phyloP scores from a whole-genome alignment of 768 basidiomycete species.

The Auriscalpium microsporum region DNA sequence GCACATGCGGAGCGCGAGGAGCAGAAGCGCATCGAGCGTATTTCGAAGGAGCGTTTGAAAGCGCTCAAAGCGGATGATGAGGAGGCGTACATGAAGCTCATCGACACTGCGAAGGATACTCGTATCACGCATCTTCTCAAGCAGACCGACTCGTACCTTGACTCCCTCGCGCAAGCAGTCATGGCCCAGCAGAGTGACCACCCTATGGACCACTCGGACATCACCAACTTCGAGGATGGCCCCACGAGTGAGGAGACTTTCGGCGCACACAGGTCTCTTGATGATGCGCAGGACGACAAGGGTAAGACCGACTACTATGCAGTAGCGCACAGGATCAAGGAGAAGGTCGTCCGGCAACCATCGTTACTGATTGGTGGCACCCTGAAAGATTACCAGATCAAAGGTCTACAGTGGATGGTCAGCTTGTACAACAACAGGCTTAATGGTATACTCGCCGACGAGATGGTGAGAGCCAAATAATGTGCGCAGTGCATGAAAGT shows the following conservation, averaged over 20 bases:
- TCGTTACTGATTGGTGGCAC: constrained; percentile 74
- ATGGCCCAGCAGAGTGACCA: constrained; percentile 79
- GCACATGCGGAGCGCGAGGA: constrained; percentile 93
- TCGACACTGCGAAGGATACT: constrained; percentile 98
- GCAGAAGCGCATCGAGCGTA: constrained; percentile 90
- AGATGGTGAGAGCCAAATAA: constrained; percentile 54
- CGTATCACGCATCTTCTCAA: constrained; percentile 93
- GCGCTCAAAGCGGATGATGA: constrained; percentile 97
- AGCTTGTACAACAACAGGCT: constrained; percentile 93
- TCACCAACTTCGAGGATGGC: constrained; percentile 49
- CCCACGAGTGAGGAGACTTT: constrained; percentile 84
- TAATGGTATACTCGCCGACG: constrained; percentile 91
- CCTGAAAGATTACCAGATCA: constrained; percentile 90
- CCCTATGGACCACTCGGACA: constrained; percentile 28
- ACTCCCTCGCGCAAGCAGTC: constrained; percentile 91
- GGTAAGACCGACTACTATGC: constrained; percentile 93
- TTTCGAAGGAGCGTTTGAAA: constrained; percentile 95
- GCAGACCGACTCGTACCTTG: constrained; percentile 92
- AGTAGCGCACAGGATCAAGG: constrained; percentile 86
- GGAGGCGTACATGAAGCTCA: constrained; percentile 98
- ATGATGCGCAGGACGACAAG: constrained; percentile 51
- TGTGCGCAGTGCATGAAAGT: neutral
- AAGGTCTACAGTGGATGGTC: constrained; percentile 98
- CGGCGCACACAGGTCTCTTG: constrained; percentile 67
- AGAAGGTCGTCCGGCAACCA: constrained; percentile 74